Evolutionary conservation across 2,329 filamentous ascomycete species (phyloP), one percentile per base, ranked within the genome.

Genomic region (Aspergillus awamori): DNA sequence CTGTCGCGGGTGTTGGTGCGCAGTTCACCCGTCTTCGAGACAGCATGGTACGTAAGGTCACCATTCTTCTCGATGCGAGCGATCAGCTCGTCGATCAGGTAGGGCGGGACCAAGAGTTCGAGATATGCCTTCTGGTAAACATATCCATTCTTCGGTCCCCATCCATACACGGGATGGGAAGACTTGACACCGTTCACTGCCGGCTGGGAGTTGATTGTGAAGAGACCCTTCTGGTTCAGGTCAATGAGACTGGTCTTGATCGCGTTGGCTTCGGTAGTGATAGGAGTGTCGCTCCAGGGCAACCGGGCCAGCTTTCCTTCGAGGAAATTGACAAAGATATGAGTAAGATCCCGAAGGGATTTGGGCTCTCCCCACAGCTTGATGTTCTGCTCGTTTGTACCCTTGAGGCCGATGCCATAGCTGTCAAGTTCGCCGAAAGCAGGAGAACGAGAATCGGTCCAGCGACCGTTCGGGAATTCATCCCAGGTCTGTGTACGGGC

Each of bases 121-220:
- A 99, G 84, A 75, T 99, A 99, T 4, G 94, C 91, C 81, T 99
- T 99, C 76, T 99, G 95, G 78, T 98, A 99, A 58, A 98, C 95
- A 73, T 96, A 99, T 61, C 95, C 95, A 69, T 97, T 96, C 63
- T 87, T 85, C 4, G 95, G 95, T 11, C 95, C 95, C 95, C 95
- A 99, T 59, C 95, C 95, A 76, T 96, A 90, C 6, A 96, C 83
- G 0, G 92, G 87, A 73, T 99, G 87, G 4, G 88, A 90, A 0
- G 93, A 98, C 77, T 93, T 94, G 64, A 89, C 91, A 39, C 94
- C 93, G 70, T 97, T 90, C 53, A 99, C 91, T 36, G 95, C 92
- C 39, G 95, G 95, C 79, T 99, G 95, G 1, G 95, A 98, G 81
- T 99, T 99, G 80, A 99, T 93, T 41, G 95, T 98, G 62, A 99